Base-by-base conservation (phyloP, 1,139 yeast genomes). In the Saccharomyces hybrid region DNA sequence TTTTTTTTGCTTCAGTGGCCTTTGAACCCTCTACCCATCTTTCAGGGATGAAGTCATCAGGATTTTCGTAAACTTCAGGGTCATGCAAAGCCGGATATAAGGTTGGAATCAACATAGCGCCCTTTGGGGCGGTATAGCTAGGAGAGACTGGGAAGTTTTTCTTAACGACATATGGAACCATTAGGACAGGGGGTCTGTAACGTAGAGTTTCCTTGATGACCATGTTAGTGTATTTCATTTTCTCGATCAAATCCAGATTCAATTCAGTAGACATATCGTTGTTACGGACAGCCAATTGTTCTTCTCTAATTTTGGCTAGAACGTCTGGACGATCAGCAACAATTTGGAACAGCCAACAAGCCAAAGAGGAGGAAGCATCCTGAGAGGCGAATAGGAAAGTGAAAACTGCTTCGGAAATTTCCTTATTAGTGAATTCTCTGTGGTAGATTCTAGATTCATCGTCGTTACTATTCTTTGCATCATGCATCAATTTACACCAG, bases 311-410 rank as follows among this genome's bases (percentile, higher is more conserved):
- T 72, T 89, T 90, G 49, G 73, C 78, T 70, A 82, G 82, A 59
- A 93, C 84, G 62, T 93, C 98, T 49, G 98, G 97, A 68, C 97
- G 82, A 72, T 93, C 99, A 60, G 97, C 91, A 54, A 90, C 85
- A 64, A 89, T 81, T 77, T 93, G 99, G 82, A 91, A 93, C 69
- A 93, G 79, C 99, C 99, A 93, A 73, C 98, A 91, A 60, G 97
- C 95, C 64, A 95, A 84, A n/a, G 97, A 88, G 2, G 97, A 89
- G 6, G 97, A 87, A 34, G 99, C 99, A 74, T 93, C 99, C 75
- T 93, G 99, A 8, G 97, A 87, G 28, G 99, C 99, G 73, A 93
- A 93, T 71, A 93, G 78, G 73, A 93, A 93, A 23, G 99, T 93
- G 78, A 93, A 93, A 61, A 93, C 82, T 54, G 96, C 96, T 76